A percentile compares a stretch with the other conserved stretches of the same genome.
Conservation (phyloP, 2,329 filamentous ascomycete genomes). For the Microdochium bolleyi region DNA sequence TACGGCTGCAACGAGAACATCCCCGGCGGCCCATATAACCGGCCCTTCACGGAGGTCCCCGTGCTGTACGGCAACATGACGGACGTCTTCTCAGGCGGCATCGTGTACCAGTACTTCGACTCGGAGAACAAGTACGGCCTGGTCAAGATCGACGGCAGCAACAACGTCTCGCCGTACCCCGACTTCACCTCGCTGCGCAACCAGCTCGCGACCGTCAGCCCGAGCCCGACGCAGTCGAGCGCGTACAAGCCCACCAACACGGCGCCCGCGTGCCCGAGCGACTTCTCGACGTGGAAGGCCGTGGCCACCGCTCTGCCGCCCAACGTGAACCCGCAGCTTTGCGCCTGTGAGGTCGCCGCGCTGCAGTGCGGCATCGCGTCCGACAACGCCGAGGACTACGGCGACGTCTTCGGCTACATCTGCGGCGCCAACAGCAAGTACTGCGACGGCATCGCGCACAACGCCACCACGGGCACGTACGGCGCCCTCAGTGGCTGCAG, state of each 20-base stretch:
- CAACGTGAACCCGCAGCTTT: slow-evolving; percentile 69
- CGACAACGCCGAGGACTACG: slow-evolving; percentile 47
- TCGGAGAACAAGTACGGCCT: slow-evolving; percentile 85
- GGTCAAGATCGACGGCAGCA: slow-evolving; percentile 47
- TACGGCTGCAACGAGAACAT: slow-evolving; percentile 79
- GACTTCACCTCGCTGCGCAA: slow-evolving; percentile 70
- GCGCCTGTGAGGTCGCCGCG: slow-evolving; percentile 75
- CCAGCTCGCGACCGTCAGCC: slow-evolving; percentile 60
- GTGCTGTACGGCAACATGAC: slow-evolving; percentile 82
- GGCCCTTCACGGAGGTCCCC: slow-evolving; percentile 77
- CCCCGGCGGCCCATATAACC: slow-evolving; percentile 48
- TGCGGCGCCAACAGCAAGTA: slow-evolving; percentile 50
- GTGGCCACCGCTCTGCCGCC: slow-evolving; percentile 64
- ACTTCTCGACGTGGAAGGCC: slow-evolving; percentile 61
- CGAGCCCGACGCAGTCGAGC: slow-evolving; percentile 55
- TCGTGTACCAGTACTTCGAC: slow-evolving; percentile 98
- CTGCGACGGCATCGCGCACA: slow-evolving; percentile 62
- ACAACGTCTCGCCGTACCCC: slow-evolving; percentile 55
- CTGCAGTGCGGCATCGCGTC: slow-evolving; percentile 62
- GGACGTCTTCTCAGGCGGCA: slow-evolving; percentile 83
- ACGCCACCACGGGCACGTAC: slow-evolving; percentile 61
- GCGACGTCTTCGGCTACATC: slow-evolving; percentile 64
- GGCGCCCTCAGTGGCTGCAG: slow-evolving; percentile 75
- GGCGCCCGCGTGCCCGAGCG: slow-evolving; percentile 61
- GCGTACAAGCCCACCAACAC: slow-evolving; percentile 71